A percentile compares a stretch with the other conserved stretches of the same genome.
Evolutionary conservation across 2,329 filamentous ascomycete genomes (phyloP).

Genomic region (Annulohypoxylon truncatum): DNA sequence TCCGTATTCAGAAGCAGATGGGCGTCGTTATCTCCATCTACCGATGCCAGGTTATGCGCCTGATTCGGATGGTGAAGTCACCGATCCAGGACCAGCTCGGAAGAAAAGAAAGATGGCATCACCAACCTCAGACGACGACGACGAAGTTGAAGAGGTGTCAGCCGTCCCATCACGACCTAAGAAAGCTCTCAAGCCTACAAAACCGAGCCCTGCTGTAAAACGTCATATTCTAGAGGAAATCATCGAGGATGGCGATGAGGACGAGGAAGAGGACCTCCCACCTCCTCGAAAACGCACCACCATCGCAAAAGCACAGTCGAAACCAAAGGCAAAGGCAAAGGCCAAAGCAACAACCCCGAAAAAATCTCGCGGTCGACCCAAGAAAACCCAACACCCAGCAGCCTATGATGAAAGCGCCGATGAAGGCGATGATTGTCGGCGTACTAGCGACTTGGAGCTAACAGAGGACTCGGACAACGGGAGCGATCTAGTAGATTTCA

Average conservation of each 20-base stretch:
- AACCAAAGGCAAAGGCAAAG: background rate
- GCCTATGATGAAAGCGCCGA: slow-evolving; percentile 52
- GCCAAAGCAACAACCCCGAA: slow-evolving; percentile 31
- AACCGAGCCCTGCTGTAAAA: slow-evolving; percentile 5
- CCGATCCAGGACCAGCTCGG: slow-evolving; percentile 36
- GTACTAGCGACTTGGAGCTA: slow-evolving; percentile 52
- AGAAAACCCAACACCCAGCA: slow-evolving; percentile 32
- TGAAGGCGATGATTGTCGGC: slow-evolving; percentile 51
- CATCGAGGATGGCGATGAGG: slow-evolving; percentile 17
- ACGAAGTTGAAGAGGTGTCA: slow-evolving; percentile 36
- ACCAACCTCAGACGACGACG: slow-evolving; percentile 21
- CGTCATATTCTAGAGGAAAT: background rate
- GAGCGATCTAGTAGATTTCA: slow-evolving; percentile 49
- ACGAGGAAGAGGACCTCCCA: slow-evolving; percentile 22
- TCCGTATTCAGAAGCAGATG: slow-evolving; percentile 54
- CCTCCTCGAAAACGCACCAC: slow-evolving; percentile 31
- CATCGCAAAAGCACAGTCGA: slow-evolving; percentile 24
- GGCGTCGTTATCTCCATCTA: slow-evolving; percentile 57
- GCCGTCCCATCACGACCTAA: slow-evolving; percentile 31
- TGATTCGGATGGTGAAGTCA: slow-evolving; percentile 52
- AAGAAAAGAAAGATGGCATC: slow-evolving; percentile 46
- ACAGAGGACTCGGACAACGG: slow-evolving; percentile 52
- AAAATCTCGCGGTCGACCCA: slow-evolving; percentile 29
- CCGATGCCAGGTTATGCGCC: slow-evolving; percentile 55
- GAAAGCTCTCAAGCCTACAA: slow-evolving; percentile 19